phyloP scores from a whole-genome alignment of 345 rosid genomes.

The Raphanus raphanistrum region DNA sequence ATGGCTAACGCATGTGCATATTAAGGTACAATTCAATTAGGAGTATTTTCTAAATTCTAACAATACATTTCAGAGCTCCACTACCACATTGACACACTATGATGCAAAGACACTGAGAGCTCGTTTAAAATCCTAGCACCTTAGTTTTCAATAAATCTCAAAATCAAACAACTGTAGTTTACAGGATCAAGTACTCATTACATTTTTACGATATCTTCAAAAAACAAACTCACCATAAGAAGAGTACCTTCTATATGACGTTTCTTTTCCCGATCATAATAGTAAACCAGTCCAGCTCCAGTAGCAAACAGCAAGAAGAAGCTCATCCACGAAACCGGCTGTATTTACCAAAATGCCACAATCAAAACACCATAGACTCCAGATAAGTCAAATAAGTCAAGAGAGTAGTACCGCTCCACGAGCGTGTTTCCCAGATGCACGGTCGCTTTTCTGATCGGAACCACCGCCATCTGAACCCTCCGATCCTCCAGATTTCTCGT shows the following conservation, averaged over 20 bases:
- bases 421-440: constrained; percentile 61
- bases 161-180: background rate
- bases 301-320: constrained; percentile 71
- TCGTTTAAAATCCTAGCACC: constrained; percentile 15
- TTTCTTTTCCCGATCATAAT: constrained; percentile 78
- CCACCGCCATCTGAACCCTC: constrained; percentile 44
- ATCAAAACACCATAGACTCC: constrained; percentile 2
- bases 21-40: background rate
- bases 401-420: constrained; percentile 84
- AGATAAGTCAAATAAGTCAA: background rate
- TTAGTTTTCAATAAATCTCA: background rate
- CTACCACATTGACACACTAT: background rate
- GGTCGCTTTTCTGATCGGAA: constrained; percentile 50
- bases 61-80: background rate
- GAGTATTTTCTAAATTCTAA: background rate
- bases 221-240: constrained; percentile 73
- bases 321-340: constrained; percentile 97
- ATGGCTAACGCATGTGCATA: background rate
- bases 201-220: background rate
- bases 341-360: constrained; percentile 25
- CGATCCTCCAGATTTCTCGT: constrained; percentile 57
- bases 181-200: constrained; percentile 6
- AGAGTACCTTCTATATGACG: constrained; percentile 91
- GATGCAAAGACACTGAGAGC: background rate
- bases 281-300: constrained; percentile 73